Evolutionary conservation across 768 basidiomycete species (phyloP), one percentile per base, ranked within the genome.

Genomic region (Obba rivulosa): DNA sequence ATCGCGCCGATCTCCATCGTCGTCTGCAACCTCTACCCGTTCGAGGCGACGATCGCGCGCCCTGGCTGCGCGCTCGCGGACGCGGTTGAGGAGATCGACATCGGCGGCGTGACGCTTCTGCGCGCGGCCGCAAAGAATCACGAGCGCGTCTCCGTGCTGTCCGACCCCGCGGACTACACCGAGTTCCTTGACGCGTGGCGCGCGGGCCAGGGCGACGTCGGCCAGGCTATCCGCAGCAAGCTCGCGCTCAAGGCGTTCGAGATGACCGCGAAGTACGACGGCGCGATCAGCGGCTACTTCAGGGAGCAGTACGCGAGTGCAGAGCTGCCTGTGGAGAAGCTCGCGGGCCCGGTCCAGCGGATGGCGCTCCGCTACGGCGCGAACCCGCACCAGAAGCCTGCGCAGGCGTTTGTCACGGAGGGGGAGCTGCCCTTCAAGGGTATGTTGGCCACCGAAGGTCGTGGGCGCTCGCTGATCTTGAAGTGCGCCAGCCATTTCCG

Each of bases 51-150:
- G 41, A 89, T 95, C 64, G 79, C 94, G 0, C 81, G 85, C 58
- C 89, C 92, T 0, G 80, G 80, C 55, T 94, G 93, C 69, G 93
- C 91, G 10, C 80, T 97, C 51, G 81, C 90, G 3, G 86, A 87
- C 41, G 95, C 95, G 4, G 85, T 98, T 50, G 96, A 99, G 66
- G 96, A 99, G 68, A 87, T 99, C 57, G 96, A 99, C 69, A 98
- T 99, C 49, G 96, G 96, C 5, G 96, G 96, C 22, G 96, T 99
- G 41, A 98, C 96, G 5, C 84, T 99, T 8, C 82, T 98, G 41
- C 87, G 96, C 36, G 96, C 95, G 8, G 96, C 95, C 2, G 96
- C 96, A 47, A 99, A 99, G 71, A 99, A 99, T 67, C 96, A 98
- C 70, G 88, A 77, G 43, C 86, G 94, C 38, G 92, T 94, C 23